phyloP scores from a whole-genome alignment of 1,284 basidiomycete genomes.

The Malassezia obtusa region DNA sequence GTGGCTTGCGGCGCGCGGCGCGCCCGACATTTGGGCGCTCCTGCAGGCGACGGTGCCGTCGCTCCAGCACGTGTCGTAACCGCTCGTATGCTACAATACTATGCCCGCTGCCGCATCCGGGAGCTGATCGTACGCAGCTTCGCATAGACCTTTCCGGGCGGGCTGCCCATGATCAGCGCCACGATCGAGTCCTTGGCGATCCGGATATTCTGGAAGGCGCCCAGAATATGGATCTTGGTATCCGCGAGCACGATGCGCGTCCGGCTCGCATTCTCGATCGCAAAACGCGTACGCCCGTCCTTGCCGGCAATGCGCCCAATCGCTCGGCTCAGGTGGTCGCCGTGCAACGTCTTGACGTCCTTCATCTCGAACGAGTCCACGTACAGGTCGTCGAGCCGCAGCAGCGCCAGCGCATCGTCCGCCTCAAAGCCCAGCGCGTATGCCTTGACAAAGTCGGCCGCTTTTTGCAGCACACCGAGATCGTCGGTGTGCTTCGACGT shows the following conservation, averaged over 20 bases:
- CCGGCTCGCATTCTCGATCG: constrained; percentile 90
- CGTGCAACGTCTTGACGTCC: constrained; percentile 93
- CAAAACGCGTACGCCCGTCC: constrained; percentile 95
- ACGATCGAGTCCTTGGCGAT: constrained; percentile 91
- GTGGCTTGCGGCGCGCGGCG: constrained; percentile 8
- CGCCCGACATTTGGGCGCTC: constrained; percentile 4
- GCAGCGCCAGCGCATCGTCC: constrained; percentile 86
- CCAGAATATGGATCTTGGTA: constrained; percentile 92
- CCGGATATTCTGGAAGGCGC: constrained; percentile 93
- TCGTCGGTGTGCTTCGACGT: constrained; percentile 74
- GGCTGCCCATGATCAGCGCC: constrained; percentile 84
- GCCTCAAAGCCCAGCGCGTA: constrained; percentile 77
- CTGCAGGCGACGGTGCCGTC: constrained; percentile 13
- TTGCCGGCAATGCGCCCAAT: constrained; percentile 97
- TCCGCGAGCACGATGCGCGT: constrained; percentile 94
- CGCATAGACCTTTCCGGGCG: constrained; percentile 88
- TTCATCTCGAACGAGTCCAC: constrained; percentile 96
- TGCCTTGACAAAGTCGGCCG: constrained; percentile 95
- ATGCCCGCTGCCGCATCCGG: constrained; percentile 75
- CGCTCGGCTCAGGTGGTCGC: constrained; percentile 88
- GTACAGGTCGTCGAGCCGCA: constrained; percentile 90
- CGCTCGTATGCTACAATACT: constrained; percentile 6
- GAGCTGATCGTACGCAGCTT: constrained; percentile 64
- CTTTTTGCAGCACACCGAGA: constrained; percentile 65
- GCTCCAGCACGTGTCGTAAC: neutral